Base-by-base conservation (phyloP, 129 eudicot species). In the Tagetes patula region DNA sequence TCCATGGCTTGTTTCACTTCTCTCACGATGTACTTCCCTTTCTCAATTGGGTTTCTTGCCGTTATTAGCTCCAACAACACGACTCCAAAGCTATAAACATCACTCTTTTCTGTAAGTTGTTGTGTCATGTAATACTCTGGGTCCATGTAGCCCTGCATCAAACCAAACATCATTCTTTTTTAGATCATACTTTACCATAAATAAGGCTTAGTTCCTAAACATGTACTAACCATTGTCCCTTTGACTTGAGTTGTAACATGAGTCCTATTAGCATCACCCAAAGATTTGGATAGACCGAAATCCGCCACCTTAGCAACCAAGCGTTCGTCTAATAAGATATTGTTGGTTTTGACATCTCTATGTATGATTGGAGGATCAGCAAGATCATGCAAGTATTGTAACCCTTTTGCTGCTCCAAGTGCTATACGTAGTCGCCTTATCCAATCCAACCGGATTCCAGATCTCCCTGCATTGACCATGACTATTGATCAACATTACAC, bases 361-460 rank as follows among this genome's bases (percentile, higher is more conserved):
- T 87, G 94, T 74, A 87, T 85, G 76, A 87, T 85, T 8, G 87
- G 94, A 60, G 94, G 94, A 71, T 83, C 71, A 38, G 94, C 94
- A 59, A 83, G 84, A 70, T 85, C 90, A 73, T 88, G 94, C 61
- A 88, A 63, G 75, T 88, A 88, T 70, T 83, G 87, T 42, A 88
- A 38, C 61, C 90, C 94, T 79, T 58, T 88, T 56, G 94, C 94
- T 72, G 90, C 83, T 64, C 94, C 94, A 5, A 85, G 72, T 34
- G 90, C 94, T 83, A 85, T 69, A 66, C 83, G 79, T 31, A 88
- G 83, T 43, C 94, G 66, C 56, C 88, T 79, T 50, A 6, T 67
- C 94, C 94, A 85, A 66, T 83, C 87, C 72, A 88, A 65, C 59
- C 81, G 56, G 52, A 87, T 71, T 58, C 89, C 89, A 8, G 87